A percentile compares a stretch with the other conserved stretches of the same genome.
phyloP scores from a whole-genome alignment of 768 basidiomycete species.

The Cystofilobasidium macerans region DNA sequence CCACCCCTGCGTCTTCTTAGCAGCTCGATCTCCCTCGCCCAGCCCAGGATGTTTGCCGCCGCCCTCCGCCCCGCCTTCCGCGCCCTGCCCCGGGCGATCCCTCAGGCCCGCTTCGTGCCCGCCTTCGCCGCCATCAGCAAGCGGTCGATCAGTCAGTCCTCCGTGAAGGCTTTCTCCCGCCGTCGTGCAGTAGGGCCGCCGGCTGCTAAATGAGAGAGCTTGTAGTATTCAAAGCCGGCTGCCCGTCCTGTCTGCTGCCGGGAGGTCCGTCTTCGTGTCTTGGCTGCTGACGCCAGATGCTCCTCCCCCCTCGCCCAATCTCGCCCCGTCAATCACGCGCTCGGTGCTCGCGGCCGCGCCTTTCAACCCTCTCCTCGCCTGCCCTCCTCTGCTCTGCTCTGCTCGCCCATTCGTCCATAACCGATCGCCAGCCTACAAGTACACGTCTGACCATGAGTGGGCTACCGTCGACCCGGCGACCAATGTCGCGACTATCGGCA shows the following conservation, averaged over 20 bases:
- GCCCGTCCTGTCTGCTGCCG: no score
- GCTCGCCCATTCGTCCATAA: background rate
- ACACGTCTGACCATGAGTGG: conserved; percentile 79
- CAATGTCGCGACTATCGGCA: conserved; percentile 64
- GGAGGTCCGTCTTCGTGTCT: no score
- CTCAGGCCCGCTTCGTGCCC: background rate
- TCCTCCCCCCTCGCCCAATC: background rate
- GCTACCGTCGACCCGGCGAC: conserved; percentile 66
- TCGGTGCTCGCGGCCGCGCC: no score
- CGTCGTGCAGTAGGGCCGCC: background rate
- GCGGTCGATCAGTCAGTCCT: conserved; percentile 4
- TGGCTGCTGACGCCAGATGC: no score
- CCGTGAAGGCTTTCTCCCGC: background rate
- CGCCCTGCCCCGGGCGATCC: background rate
- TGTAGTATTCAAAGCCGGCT: no score
- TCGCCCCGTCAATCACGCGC: background rate
- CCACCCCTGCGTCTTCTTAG: no score
- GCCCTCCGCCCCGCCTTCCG: conserved; percentile 3
- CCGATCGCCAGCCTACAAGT: conserved; percentile 63
- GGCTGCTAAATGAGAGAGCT: no score
- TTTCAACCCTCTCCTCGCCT: background rate
- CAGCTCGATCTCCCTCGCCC: no score
- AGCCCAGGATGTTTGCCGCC: background rate
- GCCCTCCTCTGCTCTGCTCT: background rate
- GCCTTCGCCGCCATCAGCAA: background rate